Evolutionary conservation across 257 asterid species (phyloP).

Genomic region (Solanum ossicruentum): DNA sequence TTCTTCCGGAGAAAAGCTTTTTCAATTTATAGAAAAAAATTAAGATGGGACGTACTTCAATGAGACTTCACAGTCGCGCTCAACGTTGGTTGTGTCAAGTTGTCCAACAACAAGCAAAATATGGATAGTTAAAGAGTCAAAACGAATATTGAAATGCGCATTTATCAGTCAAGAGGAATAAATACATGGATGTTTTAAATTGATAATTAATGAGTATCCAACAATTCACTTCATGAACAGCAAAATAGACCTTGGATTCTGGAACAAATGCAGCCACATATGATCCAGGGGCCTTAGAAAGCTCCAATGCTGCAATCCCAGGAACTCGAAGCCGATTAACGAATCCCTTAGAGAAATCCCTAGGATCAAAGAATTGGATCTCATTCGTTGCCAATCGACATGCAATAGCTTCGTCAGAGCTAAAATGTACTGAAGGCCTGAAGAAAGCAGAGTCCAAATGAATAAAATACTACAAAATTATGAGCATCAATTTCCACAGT

Average conservation of each 20-base stretch:
- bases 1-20: neutral
- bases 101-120: neutral
- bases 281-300: conserved; percentile 61
- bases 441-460: neutral
- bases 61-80: neutral
- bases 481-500: neutral
- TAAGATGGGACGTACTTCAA: neutral
- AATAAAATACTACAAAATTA: neutral
- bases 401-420: conserved; percentile 61
- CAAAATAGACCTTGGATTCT: conserved; percentile 64
- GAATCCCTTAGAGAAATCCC: conserved; percentile 64
- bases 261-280: conserved; percentile 83
- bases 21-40: neutral
- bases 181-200: neutral
- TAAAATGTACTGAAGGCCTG: conserved; percentile 75
- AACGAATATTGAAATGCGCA: neutral
- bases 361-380: conserved; percentile 65
- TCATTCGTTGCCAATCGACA: conserved; percentile 89
- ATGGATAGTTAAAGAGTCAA: neutral
- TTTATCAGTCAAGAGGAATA: neutral
- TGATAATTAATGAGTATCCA: neutral
- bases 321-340: conserved; percentile 77
- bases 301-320: conserved; percentile 71
- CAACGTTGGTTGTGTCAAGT: neutral
- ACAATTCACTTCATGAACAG: neutral